Percentiles rank a stretch among this genome's conserved stretches.
These are phyloP conservation scores for Phytopythium boreale DNA, from an alignment of 352 stramenopile genomes.

Conservation along the genomic window DNA sequence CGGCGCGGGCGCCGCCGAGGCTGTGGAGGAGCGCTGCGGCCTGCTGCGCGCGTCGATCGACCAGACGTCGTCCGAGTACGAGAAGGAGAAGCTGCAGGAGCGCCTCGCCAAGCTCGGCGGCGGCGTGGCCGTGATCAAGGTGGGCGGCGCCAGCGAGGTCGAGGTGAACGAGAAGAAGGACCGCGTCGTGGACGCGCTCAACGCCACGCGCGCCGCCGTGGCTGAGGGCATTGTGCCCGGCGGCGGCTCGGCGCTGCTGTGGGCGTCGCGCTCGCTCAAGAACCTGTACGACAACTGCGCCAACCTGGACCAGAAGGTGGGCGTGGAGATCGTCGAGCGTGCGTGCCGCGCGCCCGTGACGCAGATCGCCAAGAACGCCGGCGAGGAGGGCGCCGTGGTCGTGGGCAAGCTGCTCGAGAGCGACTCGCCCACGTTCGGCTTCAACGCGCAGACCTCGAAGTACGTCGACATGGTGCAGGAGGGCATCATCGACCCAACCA, in stretches of 20 bases:
- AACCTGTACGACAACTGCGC: slow-evolving; percentile 82
- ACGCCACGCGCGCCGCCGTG: slow-evolving; percentile 98
- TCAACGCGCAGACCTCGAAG: slow-evolving; percentile 96
- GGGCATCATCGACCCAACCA: slow-evolving; percentile 98
- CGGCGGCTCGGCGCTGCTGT: slow-evolving; percentile 97
- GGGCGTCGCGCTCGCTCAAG: slow-evolving; percentile 93
- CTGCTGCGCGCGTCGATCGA: slow-evolving; percentile 96
- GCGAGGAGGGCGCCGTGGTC: slow-evolving; percentile 97
- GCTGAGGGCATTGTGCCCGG: slow-evolving; percentile 99
- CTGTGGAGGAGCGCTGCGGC: slow-evolving; percentile 96
- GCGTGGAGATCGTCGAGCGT: slow-evolving; percentile 96
- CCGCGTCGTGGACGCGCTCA: slow-evolving; percentile 99
- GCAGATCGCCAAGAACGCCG: slow-evolving; percentile 98
- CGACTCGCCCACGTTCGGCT: slow-evolving; percentile 91
- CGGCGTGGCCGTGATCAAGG: slow-evolving; percentile 99
- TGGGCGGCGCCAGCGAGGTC: slow-evolving; percentile 97
- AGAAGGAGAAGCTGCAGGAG: slow-evolving; percentile 99
- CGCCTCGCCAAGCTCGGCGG: slow-evolving; percentile 98
- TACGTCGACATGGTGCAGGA: slow-evolving; percentile 98
- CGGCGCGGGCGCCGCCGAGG: slow-evolving; percentile 90
- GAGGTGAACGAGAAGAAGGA: slow-evolving; percentile 99
- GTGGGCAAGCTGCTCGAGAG: slow-evolving; percentile 98
- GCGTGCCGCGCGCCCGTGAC: slow-evolving; percentile 93
- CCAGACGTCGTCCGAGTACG: slow-evolving; percentile 97
- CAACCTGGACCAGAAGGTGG: slow-evolving; percentile 98